phyloP scores from a whole-genome alignment of 805 yeast genomes.

The Ogataea pilisensis region DNA sequence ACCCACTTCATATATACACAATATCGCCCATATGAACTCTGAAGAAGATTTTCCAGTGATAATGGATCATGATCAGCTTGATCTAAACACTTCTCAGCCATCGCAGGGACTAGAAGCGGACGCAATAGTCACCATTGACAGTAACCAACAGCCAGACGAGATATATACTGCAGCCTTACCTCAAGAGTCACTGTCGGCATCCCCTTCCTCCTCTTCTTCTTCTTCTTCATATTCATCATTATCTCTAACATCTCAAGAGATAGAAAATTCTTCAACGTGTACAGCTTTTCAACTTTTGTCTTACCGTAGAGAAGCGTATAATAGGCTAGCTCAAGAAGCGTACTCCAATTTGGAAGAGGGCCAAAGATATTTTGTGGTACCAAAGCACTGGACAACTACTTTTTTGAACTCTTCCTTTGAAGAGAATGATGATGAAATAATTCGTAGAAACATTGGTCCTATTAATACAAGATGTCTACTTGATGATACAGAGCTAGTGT shows the following conservation, averaged over 20 bases:
- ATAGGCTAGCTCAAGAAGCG: slow-evolving; percentile 11
- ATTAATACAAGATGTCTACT: slow-evolving; percentile 43
- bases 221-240: background rate
- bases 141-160: background rate
- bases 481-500: slow-evolving; percentile 41
- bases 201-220: background rate
- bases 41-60: background rate
- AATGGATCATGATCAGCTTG: background rate
- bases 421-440: slow-evolving; percentile 27
- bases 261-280: background rate
- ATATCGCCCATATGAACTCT: background rate
- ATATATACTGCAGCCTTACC: background rate
- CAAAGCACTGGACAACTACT: slow-evolving; percentile 39
- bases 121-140: background rate
- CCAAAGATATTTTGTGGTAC: slow-evolving; percentile 44
- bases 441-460: slow-evolving; percentile 38
- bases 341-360: slow-evolving; percentile 36
- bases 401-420: slow-evolving; percentile 35
- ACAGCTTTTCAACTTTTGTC: slow-evolving; percentile 8
- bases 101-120: background rate
- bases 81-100: background rate
- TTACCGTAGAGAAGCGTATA: slow-evolving; percentile 17
- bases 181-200: background rate
- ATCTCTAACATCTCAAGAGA: slow-evolving; percentile 3
- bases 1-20: background rate